These are phyloP conservation scores for Torulaspora franciscae DNA, from an alignment of 805 yeast genomes.

Conservation along the genomic window DNA sequence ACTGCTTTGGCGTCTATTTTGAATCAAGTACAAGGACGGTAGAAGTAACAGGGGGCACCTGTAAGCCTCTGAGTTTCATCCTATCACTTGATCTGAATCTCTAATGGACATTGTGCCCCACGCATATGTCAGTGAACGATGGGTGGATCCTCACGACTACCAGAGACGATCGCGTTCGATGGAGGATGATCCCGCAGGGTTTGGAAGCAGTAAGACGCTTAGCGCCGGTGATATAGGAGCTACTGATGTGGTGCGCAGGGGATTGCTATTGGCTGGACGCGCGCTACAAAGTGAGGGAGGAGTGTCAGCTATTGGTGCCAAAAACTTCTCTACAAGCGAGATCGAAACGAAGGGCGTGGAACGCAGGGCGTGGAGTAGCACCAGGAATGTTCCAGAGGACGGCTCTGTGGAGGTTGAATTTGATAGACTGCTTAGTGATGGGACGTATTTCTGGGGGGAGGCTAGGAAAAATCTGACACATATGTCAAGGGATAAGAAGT, in stretches of 20 bases:
- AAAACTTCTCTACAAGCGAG: constrained; percentile 18
- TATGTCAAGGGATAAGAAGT: constrained; percentile 27
- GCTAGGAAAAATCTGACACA: constrained; percentile 23
- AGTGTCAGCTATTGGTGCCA: constrained; percentile 9
- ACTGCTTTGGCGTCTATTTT: not conserved
- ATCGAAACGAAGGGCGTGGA: not conserved
- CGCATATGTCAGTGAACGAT: constrained; percentile 6
- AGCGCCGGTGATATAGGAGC: not conserved
- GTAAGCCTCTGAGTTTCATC: not conserved
- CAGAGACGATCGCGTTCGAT: constrained; percentile 16
- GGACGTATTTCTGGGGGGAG: constrained; percentile 29
- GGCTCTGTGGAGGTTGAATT: constrained; percentile 22
- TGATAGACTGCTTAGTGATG: constrained; percentile 21
- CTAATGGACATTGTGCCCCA: constrained; percentile 1
- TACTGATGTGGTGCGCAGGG: constrained; percentile 14
- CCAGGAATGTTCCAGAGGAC: constrained; percentile 19
- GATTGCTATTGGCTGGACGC: constrained; percentile 22
- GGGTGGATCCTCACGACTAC: constrained; percentile 19
- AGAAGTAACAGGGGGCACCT: not conserved
- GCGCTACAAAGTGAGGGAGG: constrained; percentile 4
- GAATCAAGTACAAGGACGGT: not conserved
- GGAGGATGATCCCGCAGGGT: constrained; percentile 10
- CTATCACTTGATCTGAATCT: not conserved
- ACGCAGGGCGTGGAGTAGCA: constrained; percentile 6
- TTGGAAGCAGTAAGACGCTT: not conserved